Evolutionary conservation across 1,284 basidiomycete genomes (phyloP).

Genomic region (Ceratobasidium sp.): DNA sequence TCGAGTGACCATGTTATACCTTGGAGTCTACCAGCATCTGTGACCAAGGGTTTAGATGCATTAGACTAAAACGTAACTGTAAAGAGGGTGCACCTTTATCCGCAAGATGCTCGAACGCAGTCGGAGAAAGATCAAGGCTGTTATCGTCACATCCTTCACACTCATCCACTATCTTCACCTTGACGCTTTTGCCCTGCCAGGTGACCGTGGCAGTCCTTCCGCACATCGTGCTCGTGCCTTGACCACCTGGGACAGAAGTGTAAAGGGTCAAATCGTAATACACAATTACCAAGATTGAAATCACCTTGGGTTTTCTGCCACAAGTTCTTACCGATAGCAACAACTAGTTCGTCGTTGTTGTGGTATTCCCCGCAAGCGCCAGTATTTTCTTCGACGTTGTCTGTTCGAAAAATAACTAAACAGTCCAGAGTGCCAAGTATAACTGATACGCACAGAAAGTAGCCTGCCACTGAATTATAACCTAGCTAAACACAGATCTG

Average conservation of each 20-base stretch:
- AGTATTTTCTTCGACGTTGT: slow-evolving; percentile 25
- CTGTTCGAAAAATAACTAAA: neutral
- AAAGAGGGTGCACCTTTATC: neutral
- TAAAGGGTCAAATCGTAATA: neutral
- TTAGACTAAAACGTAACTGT: neutral
- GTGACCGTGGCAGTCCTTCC: neutral
- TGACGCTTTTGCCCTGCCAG: slow-evolving; percentile 16
- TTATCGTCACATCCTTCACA: slow-evolving; percentile 13
- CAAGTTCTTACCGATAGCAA: neutral
- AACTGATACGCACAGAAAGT: slow-evolving; percentile 8
- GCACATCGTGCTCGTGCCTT: slow-evolving; percentile 11
- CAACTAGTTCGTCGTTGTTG: slow-evolving; percentile 7
- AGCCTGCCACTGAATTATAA: neutral
- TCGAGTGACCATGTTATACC: neutral
- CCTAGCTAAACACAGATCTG: neutral
- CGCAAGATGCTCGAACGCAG: neutral
- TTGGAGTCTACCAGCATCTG: neutral
- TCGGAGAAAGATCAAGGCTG: slow-evolving; percentile 8
- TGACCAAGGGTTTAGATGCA: neutral
- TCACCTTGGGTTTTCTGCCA: slow-evolving; percentile 1
- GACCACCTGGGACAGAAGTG: neutral
- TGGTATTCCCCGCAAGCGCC: slow-evolving; percentile 14
- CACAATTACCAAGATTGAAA: too few species aligned
- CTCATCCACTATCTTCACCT: slow-evolving; percentile 7
- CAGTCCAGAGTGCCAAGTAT: neutral